phyloP scores from a whole-genome alignment of 1,284 basidiomycete genomes.

The Malassezia sympodialis region DNA sequence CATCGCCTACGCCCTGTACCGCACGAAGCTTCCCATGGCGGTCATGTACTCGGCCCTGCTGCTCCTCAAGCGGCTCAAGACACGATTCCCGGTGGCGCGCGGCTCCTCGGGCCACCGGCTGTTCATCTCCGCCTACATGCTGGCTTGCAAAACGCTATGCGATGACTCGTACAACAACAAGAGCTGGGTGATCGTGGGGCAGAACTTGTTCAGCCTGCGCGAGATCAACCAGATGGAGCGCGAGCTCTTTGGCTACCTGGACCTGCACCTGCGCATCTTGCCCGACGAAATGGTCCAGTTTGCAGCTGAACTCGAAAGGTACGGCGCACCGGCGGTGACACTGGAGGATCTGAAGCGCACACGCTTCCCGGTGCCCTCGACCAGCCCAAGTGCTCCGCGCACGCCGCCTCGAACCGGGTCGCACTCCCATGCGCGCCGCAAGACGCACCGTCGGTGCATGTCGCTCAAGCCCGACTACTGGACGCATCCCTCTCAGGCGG shows the following conservation, averaged over 20 bases:
- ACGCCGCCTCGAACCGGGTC: background rate
- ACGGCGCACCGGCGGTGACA: constrained; percentile 12
- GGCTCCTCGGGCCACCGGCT: constrained; percentile 48
- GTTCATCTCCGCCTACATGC: constrained; percentile 48
- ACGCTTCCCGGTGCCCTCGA: background rate
- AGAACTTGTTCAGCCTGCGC: constrained; percentile 42
- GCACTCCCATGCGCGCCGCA: background rate
- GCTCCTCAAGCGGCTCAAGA: constrained; percentile 44
- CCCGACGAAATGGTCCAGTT: constrained; percentile 38
- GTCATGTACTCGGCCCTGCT: constrained; percentile 44
- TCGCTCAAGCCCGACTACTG: constrained; percentile 16
- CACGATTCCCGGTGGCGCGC: constrained; percentile 43
- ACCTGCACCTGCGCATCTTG: constrained; percentile 39
- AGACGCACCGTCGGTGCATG: constrained; percentile 12
- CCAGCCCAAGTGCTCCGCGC: background rate
- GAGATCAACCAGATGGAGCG: constrained; percentile 49
- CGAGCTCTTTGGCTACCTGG: constrained; percentile 47
- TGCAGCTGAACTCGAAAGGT: constrained; percentile 29
- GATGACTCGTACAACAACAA: constrained; percentile 49
- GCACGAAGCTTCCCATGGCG: constrained; percentile 41
- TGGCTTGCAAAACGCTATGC: constrained; percentile 46
- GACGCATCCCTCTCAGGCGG: background rate
- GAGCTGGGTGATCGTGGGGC: constrained; percentile 47
- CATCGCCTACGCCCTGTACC: constrained; percentile 47
- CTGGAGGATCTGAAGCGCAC: constrained; percentile 13